Conservation (phyloP, 2,329 filamentous ascomycete genomes). For the Alternaria brassicae region DNA sequence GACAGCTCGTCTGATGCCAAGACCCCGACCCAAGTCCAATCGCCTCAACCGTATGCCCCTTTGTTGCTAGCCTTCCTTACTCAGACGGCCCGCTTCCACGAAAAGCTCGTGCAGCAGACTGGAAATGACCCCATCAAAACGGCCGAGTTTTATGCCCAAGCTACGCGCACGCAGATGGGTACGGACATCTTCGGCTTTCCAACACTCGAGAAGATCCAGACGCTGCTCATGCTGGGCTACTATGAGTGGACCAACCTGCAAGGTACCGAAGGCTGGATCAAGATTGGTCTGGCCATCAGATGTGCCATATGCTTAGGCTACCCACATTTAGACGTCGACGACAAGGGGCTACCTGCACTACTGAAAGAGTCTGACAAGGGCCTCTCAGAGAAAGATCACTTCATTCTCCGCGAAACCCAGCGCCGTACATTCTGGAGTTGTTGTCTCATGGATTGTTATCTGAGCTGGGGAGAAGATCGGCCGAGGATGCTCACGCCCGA, state of each 20-base stretch:
- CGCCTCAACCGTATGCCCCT: conserved; percentile 59
- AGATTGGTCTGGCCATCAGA: conserved; percentile 65
- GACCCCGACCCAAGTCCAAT: conserved; percentile 34
- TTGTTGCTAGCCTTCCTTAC: conserved; percentile 72
- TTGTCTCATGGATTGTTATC: conserved; percentile 73
- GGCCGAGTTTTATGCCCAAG: conserved; percentile 70
- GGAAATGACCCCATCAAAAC: conserved; percentile 23
- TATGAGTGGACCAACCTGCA: conserved; percentile 74
- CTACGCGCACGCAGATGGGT: conserved; percentile 59
- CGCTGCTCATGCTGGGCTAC: conserved; percentile 72
- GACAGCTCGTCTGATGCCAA: conserved; percentile 33
- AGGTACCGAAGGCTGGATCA: conserved; percentile 70
- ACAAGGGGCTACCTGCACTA: conserved; percentile 27
- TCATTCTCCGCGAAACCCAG: conserved; percentile 68
- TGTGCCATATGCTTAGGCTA: conserved; percentile 59
- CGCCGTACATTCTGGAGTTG: conserved; percentile 78
- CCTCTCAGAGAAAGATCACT: conserved; percentile 48
- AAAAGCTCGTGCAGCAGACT: conserved; percentile 49
- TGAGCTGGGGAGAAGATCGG: conserved; percentile 69
- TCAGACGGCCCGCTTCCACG: conserved; percentile 73
- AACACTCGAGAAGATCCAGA: conserved; percentile 70
- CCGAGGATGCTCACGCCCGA: conserved; percentile 65
- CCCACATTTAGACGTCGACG: conserved; percentile 38
- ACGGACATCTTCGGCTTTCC: conserved; percentile 41
- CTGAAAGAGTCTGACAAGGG: conserved; percentile 12